Conservation (phyloP, 179 eudicot genomes). For the Silene noctiflora region DNA sequence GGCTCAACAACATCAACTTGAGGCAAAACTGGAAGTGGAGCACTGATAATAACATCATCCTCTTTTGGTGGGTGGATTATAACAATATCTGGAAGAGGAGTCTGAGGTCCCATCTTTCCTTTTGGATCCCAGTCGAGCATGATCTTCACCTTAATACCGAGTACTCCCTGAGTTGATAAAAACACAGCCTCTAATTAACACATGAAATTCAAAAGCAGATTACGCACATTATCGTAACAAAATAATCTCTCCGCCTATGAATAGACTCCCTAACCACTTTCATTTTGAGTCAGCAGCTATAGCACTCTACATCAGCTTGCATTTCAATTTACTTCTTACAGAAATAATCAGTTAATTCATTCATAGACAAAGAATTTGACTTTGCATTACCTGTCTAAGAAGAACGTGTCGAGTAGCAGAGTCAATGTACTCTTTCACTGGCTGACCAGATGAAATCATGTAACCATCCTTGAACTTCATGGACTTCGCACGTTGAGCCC, state of each 20-base stretch:
- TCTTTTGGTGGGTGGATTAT: conserved; percentile 74
- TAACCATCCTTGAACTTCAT: conserved; percentile 93
- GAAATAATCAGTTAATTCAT: too few relatives aligned
- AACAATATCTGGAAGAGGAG: conserved; percentile 78
- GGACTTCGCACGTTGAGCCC: conserved; percentile 87
- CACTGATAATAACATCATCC: conserved; percentile 35
- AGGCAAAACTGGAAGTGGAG: conserved; percentile 8
- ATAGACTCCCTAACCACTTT: too few relatives aligned
- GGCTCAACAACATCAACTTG: conserved; percentile 22
- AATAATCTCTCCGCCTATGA: too few relatives aligned
- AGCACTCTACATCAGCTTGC: too few relatives aligned
- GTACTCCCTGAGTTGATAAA: conserved; percentile 50
- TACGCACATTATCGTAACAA: too few relatives aligned
- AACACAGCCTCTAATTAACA: neutral
- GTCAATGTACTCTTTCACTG: conserved; percentile 77
- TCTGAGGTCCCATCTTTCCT: conserved; percentile 68
- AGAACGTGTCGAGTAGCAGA: conserved; percentile 75
- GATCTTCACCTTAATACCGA: conserved; percentile 82
- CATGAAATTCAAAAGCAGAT: neutral
- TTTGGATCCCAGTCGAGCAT: conserved; percentile 90
- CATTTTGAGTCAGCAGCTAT: too few relatives aligned
- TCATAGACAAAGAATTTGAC: too few relatives aligned
- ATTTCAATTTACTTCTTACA: too few relatives aligned
- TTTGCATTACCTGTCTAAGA: conserved; percentile 50
- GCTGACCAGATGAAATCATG: conserved; percentile 91